These are phyloP conservation scores for Colletotrichum phormii DNA, from an alignment of 2,329 filamentous ascomycete genomes.

Conservation along the genomic window DNA sequence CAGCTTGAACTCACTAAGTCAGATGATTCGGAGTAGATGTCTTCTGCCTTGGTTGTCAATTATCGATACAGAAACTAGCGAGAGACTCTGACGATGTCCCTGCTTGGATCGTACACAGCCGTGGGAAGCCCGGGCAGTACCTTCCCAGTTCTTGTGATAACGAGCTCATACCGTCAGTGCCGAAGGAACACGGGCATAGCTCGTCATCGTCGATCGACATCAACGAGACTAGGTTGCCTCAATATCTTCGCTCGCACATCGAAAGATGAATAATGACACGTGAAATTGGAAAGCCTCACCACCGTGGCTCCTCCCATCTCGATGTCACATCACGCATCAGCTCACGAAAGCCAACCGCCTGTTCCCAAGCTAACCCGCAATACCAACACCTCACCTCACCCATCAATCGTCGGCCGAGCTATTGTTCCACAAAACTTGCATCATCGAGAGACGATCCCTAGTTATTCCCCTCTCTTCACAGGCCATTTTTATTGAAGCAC, in stretches of 20 bases:
- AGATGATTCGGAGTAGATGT: too few species aligned
- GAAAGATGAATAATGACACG: not conserved
- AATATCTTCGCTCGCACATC: not conserved
- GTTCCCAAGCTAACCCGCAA: not conserved
- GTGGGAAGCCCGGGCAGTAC: not conserved
- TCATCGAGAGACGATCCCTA: slow-evolving; percentile 11
- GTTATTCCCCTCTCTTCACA: not conserved
- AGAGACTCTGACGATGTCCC: too few species aligned
- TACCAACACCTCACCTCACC: not conserved
- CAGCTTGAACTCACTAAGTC: too few species aligned
- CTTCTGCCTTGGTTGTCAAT: too few species aligned
- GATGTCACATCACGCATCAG: slow-evolving; percentile 15
- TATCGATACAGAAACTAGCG: too few species aligned
- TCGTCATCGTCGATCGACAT: not conserved
- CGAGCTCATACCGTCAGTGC: not conserved
- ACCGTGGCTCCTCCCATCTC: not conserved
- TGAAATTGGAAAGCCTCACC: not conserved
- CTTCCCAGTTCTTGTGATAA: not conserved
- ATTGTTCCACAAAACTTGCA: not conserved
- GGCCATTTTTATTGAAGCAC: not conserved
- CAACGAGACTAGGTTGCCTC: not conserved
- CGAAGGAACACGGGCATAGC: not conserved
- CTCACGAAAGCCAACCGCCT: not conserved
- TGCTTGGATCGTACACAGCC: too few species aligned
- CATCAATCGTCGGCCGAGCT: not conserved